Evolutionary conservation across 345 rosid genomes (phyloP).

Genomic region (Ricinus communis): DNA sequence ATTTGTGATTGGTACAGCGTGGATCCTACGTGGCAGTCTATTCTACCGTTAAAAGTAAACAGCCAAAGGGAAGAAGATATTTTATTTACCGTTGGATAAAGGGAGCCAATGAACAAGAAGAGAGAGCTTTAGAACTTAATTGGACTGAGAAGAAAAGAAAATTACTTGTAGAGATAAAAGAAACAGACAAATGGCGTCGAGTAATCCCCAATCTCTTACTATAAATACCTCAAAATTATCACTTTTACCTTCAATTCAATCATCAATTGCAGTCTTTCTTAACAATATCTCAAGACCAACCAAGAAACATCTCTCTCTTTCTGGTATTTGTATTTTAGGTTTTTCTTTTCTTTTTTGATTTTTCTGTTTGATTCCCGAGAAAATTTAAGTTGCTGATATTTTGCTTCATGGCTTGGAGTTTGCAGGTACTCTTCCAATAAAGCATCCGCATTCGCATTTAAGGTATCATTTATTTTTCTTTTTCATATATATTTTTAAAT

Average conservation of each 20-base stretch:
- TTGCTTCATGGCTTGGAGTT: constrained; percentile 42
- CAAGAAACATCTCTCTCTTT: constrained; percentile 20
- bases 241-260: constrained; percentile 25
- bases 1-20: constrained; percentile 14
- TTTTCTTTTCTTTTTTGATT: background rate
- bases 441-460: constrained; percentile 35
- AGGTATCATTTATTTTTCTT: constrained; percentile 31
- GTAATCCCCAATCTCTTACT: constrained; percentile 26
- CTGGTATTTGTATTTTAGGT: constrained; percentile 32
- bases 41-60: constrained; percentile 24
- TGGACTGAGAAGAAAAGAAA: background rate
- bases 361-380: constrained; percentile 14
- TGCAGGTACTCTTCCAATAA: constrained; percentile 38
- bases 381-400: constrained; percentile 9
- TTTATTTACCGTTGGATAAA: background rate
- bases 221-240: constrained; percentile 48
- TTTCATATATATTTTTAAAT: background rate
- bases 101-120: background rate
- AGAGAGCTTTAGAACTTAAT: background rate
- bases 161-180: background rate
- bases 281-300: constrained; percentile 12
- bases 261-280: constrained; percentile 12
- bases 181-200: constrained; percentile 28
- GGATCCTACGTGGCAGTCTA: constrained; percentile 40
- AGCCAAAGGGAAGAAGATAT: too few species aligned